Conservation (phyloP, 2,329 filamentous ascomycete species). For the Venturia effusa region DNA sequence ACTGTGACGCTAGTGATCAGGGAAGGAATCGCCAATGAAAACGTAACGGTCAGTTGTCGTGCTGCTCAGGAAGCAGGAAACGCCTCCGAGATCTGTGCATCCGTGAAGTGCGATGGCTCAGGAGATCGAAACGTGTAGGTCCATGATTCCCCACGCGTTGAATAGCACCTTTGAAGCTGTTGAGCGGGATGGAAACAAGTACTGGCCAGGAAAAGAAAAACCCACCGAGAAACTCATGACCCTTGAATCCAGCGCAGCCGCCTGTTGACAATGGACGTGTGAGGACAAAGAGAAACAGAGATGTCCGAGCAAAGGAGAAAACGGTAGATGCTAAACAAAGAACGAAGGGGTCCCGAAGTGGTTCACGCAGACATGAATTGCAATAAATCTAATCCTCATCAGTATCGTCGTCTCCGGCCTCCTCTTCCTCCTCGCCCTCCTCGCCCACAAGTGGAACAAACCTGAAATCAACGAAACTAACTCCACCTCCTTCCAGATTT, state of each 20-base stretch:
- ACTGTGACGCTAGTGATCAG: no score
- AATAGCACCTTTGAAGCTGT: no score
- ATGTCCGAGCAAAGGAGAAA: background rate
- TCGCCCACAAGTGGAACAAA: slow-evolving; percentile 64
- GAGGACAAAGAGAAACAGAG: background rate
- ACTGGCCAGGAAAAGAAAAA: background rate
- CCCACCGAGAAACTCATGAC: background rate
- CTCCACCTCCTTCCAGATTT: slow-evolving; percentile 51
- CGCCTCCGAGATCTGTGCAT: background rate
- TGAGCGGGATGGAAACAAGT: background rate
- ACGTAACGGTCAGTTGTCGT: background rate
- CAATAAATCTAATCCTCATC: background rate
- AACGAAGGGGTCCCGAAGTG: background rate
- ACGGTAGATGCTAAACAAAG: background rate
- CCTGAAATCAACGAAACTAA: slow-evolving; percentile 72
- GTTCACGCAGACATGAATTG: background rate
- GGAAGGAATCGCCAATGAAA: background rate
- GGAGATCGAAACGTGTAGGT: background rate
- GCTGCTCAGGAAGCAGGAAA: background rate
- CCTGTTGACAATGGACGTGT: background rate
- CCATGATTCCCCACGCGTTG: background rate
- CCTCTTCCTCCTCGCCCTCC: slow-evolving; percentile 27
- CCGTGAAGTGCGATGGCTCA: background rate
- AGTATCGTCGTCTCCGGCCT: background rate
- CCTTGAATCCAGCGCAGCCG: background rate